Evolutionary conservation across 2,329 filamentous ascomycete species (phyloP).

Genomic region (Chrysosporium keratinophilum): DNA sequence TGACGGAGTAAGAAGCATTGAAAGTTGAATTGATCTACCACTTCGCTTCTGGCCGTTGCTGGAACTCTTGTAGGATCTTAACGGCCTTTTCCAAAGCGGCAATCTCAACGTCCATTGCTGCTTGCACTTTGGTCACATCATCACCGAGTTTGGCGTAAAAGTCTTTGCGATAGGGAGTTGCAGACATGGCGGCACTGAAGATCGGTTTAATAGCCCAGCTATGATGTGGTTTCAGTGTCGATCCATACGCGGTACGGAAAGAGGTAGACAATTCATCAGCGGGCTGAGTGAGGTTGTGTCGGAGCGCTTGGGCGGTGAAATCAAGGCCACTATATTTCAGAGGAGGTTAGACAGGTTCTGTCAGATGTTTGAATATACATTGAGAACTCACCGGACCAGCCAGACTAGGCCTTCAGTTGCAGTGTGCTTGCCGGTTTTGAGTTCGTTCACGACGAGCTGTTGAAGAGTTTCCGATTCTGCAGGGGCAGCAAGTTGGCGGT

Average conservation of each 20-base stretch:
- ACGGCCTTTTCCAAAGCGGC: constrained; percentile 67
- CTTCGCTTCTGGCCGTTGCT: constrained; percentile 44
- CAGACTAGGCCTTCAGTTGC: constrained; percentile 86
- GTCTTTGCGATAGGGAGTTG: constrained; percentile 83
- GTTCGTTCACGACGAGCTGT: constrained; percentile 72
- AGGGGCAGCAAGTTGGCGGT: constrained; percentile 68
- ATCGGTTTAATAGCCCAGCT: constrained; percentile 80
- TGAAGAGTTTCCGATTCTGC: constrained; percentile 74
- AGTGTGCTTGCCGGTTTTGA: constrained; percentile 77
- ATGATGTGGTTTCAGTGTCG: constrained; percentile 86
- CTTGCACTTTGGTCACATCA: constrained; percentile 45
- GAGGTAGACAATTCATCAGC: constrained; percentile 69
- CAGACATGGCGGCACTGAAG: constrained; percentile 86
- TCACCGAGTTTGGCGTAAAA: constrained; percentile 75
- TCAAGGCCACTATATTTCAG: constrained; percentile 61
- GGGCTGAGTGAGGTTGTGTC: constrained; percentile 59
- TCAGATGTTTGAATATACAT: not conserved
- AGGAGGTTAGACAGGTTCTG: not conserved
- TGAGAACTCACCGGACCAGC: constrained; percentile 61
- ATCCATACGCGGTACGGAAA: constrained; percentile 75
- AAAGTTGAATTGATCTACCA: constrained; percentile 24
- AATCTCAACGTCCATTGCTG: constrained; percentile 61
- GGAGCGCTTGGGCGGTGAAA: constrained; percentile 79
- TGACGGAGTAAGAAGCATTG: not conserved
- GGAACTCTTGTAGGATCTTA: constrained; percentile 59